Percentiles rank a stretch among this genome's conserved stretches.
These are phyloP conservation scores for Pseudogymnoascus sp. DNA, from an alignment of 2,329 filamentous ascomycete species.

Conservation along the genomic window DNA sequence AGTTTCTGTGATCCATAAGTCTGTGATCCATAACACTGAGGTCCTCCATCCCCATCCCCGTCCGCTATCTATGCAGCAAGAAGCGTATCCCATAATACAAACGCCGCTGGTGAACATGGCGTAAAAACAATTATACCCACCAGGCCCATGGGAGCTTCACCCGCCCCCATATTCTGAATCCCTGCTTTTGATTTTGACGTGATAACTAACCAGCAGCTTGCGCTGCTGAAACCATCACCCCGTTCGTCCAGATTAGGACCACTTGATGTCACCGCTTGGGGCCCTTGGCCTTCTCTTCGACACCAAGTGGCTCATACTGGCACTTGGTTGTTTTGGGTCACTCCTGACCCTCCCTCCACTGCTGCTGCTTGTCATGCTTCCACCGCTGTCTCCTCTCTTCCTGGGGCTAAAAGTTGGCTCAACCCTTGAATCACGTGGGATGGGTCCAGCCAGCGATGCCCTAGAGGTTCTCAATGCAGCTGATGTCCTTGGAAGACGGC, in stretches of 20 bases:
- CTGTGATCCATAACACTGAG: conserved; percentile 5
- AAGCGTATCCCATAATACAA: conserved; percentile 5
- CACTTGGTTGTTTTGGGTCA: conserved; percentile 17
- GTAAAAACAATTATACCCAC: conserved; percentile 5
- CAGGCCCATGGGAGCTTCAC: not conserved
- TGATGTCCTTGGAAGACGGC: conserved; percentile 26
- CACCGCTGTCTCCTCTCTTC: conserved; percentile 19
- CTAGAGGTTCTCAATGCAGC: conserved; percentile 22
- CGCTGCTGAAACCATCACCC: not conserved
- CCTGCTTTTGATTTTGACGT: not conserved
- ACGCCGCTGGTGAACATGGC: not conserved
- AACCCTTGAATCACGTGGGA: conserved; percentile 13
- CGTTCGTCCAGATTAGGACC: conserved; percentile 20
- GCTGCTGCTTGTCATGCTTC: conserved; percentile 13
- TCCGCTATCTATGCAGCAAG: conserved; percentile 2
- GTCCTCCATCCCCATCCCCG: not conserved
- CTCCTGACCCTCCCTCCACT: conserved; percentile 15
- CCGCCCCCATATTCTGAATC: not conserved
- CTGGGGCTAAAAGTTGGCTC: conserved; percentile 16
- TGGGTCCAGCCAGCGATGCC: conserved; percentile 23
- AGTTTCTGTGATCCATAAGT: conserved; percentile 3
- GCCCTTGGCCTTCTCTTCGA: conserved; percentile 24
- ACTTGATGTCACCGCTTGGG: conserved; percentile 28
- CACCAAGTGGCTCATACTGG: conserved; percentile 1
- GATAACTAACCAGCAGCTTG: not conserved